Conservation (phyloP, 2,329 filamentous ascomycete species). For the Geosmithia flava region DNA sequence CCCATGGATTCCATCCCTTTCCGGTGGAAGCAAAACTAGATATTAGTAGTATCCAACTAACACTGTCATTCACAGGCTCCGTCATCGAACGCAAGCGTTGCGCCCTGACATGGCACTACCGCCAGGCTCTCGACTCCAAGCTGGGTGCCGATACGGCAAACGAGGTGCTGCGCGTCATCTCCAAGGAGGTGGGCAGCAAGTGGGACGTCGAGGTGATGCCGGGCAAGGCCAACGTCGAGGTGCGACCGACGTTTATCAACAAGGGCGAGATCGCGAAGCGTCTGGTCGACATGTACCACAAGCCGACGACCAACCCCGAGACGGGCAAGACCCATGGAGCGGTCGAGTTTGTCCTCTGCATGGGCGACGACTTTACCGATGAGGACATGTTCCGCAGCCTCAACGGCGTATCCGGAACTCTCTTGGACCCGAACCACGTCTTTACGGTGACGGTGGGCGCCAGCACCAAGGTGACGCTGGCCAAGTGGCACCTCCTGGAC, state of each 20-base stretch:
- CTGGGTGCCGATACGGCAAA: constrained; percentile 68
- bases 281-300: constrained; percentile 62
- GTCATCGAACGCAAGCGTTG: constrained; percentile 93
- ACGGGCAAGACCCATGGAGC: constrained; percentile 27
- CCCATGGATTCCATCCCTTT: not conserved
- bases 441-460: constrained; percentile 89
- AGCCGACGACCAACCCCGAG: constrained; percentile 25
- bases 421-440: constrained; percentile 47
- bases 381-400: constrained; percentile 93
- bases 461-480: constrained; percentile 82
- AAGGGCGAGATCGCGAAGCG: constrained; percentile 91
- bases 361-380: constrained; percentile 94
- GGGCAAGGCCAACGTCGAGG: constrained; percentile 93
- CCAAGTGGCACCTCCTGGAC: constrained; percentile 81
- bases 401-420: constrained; percentile 42
- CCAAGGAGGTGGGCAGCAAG: constrained; percentile 59
- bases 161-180: constrained; percentile 72
- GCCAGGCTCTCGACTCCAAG: constrained; percentile 68
- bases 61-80: constrained; percentile 41
- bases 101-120: constrained; percentile 94
- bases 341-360: constrained; percentile 78
- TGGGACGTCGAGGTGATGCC: constrained; percentile 96
- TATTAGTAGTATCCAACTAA: not conserved
- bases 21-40: not conserved
- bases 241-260: constrained; percentile 94